Evolutionary conservation across 768 basidiomycete species (phyloP).

Genomic region (Mycena vitilis): DNA sequence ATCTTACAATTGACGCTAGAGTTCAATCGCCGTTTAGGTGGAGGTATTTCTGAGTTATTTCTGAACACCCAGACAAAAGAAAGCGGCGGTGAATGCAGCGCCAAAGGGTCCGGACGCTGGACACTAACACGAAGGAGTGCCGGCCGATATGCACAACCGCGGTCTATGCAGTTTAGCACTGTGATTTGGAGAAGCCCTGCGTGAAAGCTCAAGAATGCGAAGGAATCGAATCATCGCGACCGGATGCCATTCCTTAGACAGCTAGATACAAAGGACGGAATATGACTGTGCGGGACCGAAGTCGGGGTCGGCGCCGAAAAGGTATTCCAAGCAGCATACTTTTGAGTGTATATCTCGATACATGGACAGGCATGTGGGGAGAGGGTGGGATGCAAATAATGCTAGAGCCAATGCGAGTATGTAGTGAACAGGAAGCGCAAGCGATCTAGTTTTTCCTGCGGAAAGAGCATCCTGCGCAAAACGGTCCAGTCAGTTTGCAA

Average conservation of each 20-base stretch:
- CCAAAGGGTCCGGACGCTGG: too few species aligned
- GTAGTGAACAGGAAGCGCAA: conserved; percentile 34
- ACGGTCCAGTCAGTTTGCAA: too few species aligned
- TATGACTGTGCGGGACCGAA: conserved; percentile 26
- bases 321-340: conserved; percentile 33
- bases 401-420: conserved; percentile 29
- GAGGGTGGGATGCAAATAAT: conserved; percentile 19
- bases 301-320: not conserved
- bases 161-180: too few species aligned
- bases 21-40: too few species aligned
- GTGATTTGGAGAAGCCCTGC: too few species aligned
- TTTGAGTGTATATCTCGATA: conserved; percentile 31
- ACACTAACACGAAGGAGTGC: too few species aligned
- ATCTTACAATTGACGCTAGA: too few species aligned
- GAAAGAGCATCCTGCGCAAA: conserved; percentile 87
- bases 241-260: not conserved
- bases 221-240: not conserved
- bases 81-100: too few species aligned
- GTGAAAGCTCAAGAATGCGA: not conserved
- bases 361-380: conserved; percentile 28
- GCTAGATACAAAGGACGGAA: conserved; percentile 3
- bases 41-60: too few species aligned
- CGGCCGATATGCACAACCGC: too few species aligned
- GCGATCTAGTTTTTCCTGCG: conserved; percentile 87
- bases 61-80: too few species aligned